A percentile compares a stretch with the other conserved stretches of the same genome.
Evolutionary conservation across 2,329 filamentous ascomycete species (phyloP).

Genomic region (Curvularia verruculosa): DNA sequence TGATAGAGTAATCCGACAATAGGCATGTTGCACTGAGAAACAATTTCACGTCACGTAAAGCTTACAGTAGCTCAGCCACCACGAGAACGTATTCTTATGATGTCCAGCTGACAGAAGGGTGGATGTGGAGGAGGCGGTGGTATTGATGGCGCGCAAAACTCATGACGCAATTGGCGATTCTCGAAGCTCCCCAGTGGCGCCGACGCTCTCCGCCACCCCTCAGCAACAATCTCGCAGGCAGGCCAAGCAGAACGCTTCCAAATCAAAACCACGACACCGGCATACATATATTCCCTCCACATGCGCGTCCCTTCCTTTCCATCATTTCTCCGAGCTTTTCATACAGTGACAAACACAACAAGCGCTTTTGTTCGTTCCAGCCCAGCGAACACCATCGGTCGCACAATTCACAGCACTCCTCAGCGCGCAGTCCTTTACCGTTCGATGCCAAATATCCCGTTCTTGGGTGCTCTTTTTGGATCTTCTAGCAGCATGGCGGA

Average conservation of each 20-base stretch:
- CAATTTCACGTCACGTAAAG: neutral
- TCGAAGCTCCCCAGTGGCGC: conserved; percentile 33
- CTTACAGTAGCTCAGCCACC: no score
- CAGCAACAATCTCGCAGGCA: conserved; percentile 18
- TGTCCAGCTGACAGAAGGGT: neutral
- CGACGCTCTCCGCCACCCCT: conserved; percentile 36
- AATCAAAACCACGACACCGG: conserved; percentile 2
- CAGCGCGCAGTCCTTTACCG: conserved; percentile 37
- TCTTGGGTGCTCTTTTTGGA: conserved; percentile 77
- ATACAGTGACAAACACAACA: conserved; percentile 54
- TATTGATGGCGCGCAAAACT: conserved; percentile 11
- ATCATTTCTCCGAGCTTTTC: conserved; percentile 56
- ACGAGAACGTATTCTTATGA: fast-evolving
- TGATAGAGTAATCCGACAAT: neutral
- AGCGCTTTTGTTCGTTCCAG: conserved; percentile 36
- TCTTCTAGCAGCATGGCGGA: conserved; percentile 55
- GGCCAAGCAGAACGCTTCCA: neutral
- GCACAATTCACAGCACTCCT: conserved; percentile 34
- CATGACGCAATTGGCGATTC: conserved; percentile 39
- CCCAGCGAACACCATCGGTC: conserved; percentile 47
- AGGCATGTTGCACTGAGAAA: neutral
- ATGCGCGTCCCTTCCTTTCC: conserved; percentile 60
- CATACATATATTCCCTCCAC: conserved; percentile 17
- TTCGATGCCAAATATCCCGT: conserved; percentile 79
- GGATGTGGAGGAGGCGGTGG: neutral